These are phyloP conservation scores for Delonix regia DNA, from an alignment of 306 rosid genomes.

Conservation along the genomic window DNA sequence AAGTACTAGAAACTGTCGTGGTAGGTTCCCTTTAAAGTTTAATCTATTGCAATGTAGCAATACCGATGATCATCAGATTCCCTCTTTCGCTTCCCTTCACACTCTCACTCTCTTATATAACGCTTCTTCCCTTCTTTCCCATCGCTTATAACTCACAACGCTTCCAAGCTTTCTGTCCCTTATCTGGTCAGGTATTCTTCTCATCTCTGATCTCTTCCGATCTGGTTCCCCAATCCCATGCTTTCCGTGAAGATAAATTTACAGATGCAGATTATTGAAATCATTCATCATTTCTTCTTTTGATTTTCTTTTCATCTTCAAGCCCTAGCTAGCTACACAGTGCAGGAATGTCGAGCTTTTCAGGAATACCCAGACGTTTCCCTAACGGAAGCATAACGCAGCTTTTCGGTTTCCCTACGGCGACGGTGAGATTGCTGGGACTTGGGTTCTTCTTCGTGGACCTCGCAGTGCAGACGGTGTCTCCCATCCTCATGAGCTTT, in stretches of 20 bases:
- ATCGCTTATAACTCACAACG: background rate
- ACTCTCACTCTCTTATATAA: background rate
- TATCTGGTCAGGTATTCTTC: background rate
- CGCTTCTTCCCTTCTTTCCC: background rate
- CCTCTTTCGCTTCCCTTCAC: background rate
- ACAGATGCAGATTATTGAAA: background rate
- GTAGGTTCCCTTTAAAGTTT: background rate
- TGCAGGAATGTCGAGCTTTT: conserved; percentile 6
- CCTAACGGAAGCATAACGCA: background rate
- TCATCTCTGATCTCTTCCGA: no score
- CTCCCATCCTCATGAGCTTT: background rate
- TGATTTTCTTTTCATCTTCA: background rate
- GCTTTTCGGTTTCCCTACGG: background rate
- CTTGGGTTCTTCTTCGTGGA: background rate
- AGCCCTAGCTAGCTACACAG: background rate
- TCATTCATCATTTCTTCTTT: background rate
- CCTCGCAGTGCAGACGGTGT: background rate
- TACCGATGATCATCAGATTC: background rate
- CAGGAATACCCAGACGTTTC: background rate
- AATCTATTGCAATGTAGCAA: background rate
- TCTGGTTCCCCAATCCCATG: no score
- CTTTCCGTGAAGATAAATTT: background rate
- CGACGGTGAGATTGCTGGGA: background rate
- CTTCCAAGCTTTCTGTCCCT: background rate
- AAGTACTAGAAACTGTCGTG: background rate